A percentile compares a stretch with the other conserved stretches of the same genome.
These are phyloP conservation scores for Arachnomyces sp. DNA, from an alignment of 2,329 filamentous ascomycete species.

Conservation along the genomic window DNA sequence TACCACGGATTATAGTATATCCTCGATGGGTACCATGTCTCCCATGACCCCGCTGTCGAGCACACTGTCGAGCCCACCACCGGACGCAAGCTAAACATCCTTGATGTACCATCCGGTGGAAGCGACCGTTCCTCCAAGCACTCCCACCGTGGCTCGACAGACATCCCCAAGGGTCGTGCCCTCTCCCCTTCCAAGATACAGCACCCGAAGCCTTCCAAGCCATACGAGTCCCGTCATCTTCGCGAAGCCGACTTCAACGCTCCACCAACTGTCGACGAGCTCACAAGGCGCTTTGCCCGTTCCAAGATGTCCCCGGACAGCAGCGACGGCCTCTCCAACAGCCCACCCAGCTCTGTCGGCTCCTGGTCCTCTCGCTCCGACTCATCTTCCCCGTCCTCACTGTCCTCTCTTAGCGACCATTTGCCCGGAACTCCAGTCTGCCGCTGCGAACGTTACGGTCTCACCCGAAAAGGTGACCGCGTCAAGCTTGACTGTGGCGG, in stretches of 20 bases:
- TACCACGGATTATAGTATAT: conserved; percentile 58
- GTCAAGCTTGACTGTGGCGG: conserved; percentile 96
- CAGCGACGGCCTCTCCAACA: conserved; percentile 65
- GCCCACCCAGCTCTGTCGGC: conserved; percentile 59
- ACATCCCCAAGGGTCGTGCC: conserved; percentile 81
- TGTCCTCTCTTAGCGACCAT: conserved; percentile 61
- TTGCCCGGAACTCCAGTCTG: conserved; percentile 48
- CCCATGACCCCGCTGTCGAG: conserved; percentile 85
- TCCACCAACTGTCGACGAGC: conserved; percentile 66
- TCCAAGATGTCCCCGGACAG: conserved; percentile 61
- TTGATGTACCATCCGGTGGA: conserved; percentile 70
- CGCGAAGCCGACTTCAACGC: conserved; percentile 71
- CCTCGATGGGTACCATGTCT: conserved; percentile 97
- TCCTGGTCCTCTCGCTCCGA: conserved; percentile 69
- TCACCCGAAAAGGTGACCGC: conserved; percentile 84
- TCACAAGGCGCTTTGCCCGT: conserved; percentile 67
- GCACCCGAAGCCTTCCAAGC: conserved; percentile 81
- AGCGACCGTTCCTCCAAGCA: conserved; percentile 36
- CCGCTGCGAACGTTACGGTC: conserved; percentile 93
- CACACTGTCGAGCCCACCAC: conserved; percentile 93
- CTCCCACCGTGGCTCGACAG: conserved; percentile 45
- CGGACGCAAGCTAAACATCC: conserved; percentile 92
- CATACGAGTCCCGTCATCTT: conserved; percentile 80
- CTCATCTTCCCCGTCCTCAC: conserved; percentile 45
- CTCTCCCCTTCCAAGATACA: conserved; percentile 83